These are phyloP conservation scores for Boletellus sp. DNA, from an alignment of 768 basidiomycete species.

Conservation along the genomic window DNA sequence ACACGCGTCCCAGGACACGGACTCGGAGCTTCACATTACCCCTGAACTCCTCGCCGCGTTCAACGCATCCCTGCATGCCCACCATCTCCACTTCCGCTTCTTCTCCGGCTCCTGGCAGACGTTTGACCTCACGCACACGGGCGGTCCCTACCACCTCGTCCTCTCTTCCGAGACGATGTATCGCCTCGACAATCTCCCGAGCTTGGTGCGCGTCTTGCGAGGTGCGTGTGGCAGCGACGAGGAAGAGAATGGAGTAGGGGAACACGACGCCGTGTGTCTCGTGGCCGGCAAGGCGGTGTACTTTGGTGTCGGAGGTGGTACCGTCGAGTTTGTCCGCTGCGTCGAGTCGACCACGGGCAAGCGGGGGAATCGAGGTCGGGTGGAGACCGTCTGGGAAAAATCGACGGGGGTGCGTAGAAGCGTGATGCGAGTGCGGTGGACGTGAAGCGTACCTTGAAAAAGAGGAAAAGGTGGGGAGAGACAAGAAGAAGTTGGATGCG, in stretches of 20 bases:
- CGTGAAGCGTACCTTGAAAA: conserved; percentile 3
- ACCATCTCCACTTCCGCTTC: conserved; percentile 64
- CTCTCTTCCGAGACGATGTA: conserved; percentile 96
- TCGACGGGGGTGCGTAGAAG: conserved; percentile 68
- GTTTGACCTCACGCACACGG: conserved; percentile 37
- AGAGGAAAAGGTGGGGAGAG: too few species aligned
- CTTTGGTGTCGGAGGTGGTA: conserved; percentile 92
- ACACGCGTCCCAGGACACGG: conserved; percentile 19
- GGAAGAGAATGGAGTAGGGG: neutral
- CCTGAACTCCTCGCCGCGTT: conserved; percentile 65
- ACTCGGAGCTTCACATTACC: conserved; percentile 64
- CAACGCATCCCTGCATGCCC: conserved; percentile 47
- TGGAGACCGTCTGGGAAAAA: conserved; percentile 62
- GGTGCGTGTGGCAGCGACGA: conserved; percentile 27
- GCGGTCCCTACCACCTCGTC: conserved; percentile 60
- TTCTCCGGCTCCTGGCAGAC: conserved; percentile 79
- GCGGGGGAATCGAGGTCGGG: conserved; percentile 32
- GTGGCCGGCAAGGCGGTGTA: conserved; percentile 91
- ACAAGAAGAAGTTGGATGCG: too few species aligned
- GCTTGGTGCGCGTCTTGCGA: conserved; percentile 55
- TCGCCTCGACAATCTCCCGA: conserved; percentile 54
- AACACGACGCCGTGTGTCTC: conserved; percentile 47
- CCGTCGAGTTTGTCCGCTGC: conserved; percentile 64
- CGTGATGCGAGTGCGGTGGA: conserved; percentile 64
- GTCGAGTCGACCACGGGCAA: conserved; percentile 29